phyloP scores from a whole-genome alignment of 202 grass and related monocot species.

The Cymbopogon flexuosus region DNA sequence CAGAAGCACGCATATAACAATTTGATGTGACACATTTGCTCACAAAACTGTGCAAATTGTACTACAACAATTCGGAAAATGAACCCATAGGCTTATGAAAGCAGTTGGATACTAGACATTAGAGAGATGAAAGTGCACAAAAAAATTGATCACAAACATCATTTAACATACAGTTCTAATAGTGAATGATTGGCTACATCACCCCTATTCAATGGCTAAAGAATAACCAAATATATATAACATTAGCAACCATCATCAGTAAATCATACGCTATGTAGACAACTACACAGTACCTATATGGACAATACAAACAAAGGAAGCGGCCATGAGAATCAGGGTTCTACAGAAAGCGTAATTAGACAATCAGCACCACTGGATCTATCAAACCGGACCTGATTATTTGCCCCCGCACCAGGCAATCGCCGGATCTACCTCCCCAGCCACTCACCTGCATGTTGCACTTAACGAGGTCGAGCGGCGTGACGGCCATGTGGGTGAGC shows the following conservation, averaged over 20 bases:
- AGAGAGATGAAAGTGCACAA: not conserved
- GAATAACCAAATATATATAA: not conserved
- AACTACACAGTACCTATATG: not conserved
- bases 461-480: constrained; percentile 80
- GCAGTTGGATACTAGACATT: not conserved
- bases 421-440: not conserved
- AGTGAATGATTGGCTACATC: not conserved
- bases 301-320: not conserved
- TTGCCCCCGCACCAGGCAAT: not conserved
- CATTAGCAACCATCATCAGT: not conserved
- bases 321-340: not conserved
- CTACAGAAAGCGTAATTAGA: not conserved
- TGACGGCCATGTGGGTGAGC: constrained; percentile 69
- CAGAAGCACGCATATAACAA: not conserved
- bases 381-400: not conserved
- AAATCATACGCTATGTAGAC: not conserved
- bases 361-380: not conserved
- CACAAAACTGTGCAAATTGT: not conserved
- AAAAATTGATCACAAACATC: not conserved
- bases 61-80: not conserved
- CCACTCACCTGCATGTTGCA: constrained; percentile 66
- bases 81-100: not conserved
- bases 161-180: not conserved
- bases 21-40: not conserved
- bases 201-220: not conserved